These are phyloP conservation scores for Xylaria intraflava DNA, from an alignment of 495 filamentous ascomycete genomes.

Conservation along the genomic window DNA sequence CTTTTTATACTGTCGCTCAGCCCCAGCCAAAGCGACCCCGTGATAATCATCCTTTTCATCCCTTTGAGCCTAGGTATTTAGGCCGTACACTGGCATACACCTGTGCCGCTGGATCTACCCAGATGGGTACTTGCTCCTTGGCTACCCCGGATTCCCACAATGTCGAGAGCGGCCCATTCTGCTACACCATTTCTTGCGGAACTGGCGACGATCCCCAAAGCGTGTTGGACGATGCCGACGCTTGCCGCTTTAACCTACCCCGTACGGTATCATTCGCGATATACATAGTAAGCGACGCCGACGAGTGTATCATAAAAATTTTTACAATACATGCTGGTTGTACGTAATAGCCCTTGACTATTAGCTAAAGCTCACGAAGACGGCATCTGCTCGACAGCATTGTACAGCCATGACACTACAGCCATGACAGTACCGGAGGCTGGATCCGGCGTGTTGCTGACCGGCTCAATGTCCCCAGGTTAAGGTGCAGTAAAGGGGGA, in stretches of 20 bases:
- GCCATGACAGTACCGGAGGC: too few relatives aligned
- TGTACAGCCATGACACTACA: too few relatives aligned
- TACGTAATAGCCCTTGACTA: slow-evolving; percentile 6
- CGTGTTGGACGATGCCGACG: background rate
- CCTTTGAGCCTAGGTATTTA: slow-evolving; percentile 1
- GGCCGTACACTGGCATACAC: too few relatives aligned
- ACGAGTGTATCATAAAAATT: background rate
- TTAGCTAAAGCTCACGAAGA: slow-evolving; percentile 8
- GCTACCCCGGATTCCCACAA: background rate
- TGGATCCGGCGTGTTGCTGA: background rate
- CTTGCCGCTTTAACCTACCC: slow-evolving; percentile 4
- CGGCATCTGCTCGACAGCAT: slow-evolving; percentile 1
- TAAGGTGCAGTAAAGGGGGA: background rate
- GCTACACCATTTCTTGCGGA: background rate
- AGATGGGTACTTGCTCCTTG: slow-evolving; percentile 1
- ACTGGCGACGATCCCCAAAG: too few relatives aligned
- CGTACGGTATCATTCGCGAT: background rate
- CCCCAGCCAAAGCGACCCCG: slow-evolving; percentile 19
- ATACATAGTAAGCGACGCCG: slow-evolving; percentile 1
- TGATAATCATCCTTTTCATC: slow-evolving; percentile 21
- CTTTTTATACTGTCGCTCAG: slow-evolving; percentile 21
- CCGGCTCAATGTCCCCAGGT: background rate
- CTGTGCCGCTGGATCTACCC: slow-evolving; percentile 10
- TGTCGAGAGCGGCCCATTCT: background rate
- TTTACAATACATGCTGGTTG: background rate